Percentiles rank a stretch among this genome's conserved stretches.
Conservation (phyloP, 108 stramenopile species). For the Schizochytrium sp. region DNA sequence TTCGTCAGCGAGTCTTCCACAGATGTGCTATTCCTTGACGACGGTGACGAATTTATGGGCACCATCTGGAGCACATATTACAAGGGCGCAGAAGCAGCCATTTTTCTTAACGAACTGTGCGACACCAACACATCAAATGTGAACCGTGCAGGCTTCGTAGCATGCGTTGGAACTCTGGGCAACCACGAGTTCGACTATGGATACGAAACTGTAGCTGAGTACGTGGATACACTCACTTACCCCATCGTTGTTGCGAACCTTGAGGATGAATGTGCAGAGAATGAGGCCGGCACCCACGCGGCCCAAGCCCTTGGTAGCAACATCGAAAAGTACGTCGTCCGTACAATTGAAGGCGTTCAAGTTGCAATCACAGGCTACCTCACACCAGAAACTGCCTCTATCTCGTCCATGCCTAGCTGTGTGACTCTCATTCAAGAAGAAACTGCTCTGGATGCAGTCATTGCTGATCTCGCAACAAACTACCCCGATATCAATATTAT, state of each 20-base stretch:
- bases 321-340: constrained; percentile 48
- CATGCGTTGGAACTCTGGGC: constrained; percentile 16
- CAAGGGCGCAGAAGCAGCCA: constrained; percentile 13
- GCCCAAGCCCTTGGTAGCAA: background rate
- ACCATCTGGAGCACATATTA: constrained; percentile 43
- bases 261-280: constrained; percentile 14
- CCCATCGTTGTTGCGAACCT: constrained; percentile 17
- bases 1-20: background rate
- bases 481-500: background rate
- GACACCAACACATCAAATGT: background rate
- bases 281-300: constrained; percentile 6
- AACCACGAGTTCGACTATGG: constrained; percentile 61
- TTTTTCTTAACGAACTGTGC: constrained; percentile 49
- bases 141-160: constrained; percentile 22
- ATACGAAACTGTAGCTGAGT: constrained; percentile 26
- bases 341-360: background rate
- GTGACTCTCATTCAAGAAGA: constrained; percentile 1
- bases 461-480: background rate
- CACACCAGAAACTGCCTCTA: constrained; percentile 19
- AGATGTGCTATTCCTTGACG: constrained; percentile 23
- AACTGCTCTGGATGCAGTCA: background rate
- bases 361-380: constrained; percentile 53
- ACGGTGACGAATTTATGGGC: constrained; percentile 38
- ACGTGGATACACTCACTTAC: background rate
- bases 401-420: background rate